Base-by-base conservation (phyloP, 129 eudicot genomes). In the Chrysanthemum seticuspe region DNA sequence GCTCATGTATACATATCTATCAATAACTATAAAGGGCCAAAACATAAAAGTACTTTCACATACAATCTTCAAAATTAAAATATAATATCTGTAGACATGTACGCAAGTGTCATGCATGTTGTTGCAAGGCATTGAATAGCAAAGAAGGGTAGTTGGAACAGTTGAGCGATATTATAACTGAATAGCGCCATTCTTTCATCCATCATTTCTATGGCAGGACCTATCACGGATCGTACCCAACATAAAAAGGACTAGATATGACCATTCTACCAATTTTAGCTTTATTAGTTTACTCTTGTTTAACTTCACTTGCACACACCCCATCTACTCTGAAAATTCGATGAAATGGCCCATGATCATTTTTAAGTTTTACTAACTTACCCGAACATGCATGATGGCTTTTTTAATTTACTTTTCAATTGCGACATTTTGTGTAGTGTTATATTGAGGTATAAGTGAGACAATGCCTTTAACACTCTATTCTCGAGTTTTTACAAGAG, bases 201-300 rank as follows among this genome's bases (percentile, higher is more conserved):
- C 80, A 76, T 76, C 74, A 57, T 76, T 56, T 76, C 52, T 60
- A 56, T 68, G 49, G 2, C 49, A 44, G 25, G 73, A 45, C 74
- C 74, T 31, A 14, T 47, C 74, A 66, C 59, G 52, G 40, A 44
- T 23, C 59, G 15, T 29, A 66, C 79, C 59, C 67, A 45, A 75
- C 73, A 76, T 21, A 67, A 76, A 67, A 76, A 36, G 67, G 80
- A 76, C 80, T 67, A 29, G 62, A 76, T 25, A 58, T 67, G 62
- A 67, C 80, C 55, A 67, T 67, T 76, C 74, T 59, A 16, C 51
- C 15, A 23, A 2, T 50, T 16, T 45, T 51, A 11, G 5, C 10
- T 67, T 76, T 67, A 67, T 60, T 11, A 57, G 56, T 48, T 67
- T 67, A 76, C 74, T 68, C 21, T 45, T 45, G 19, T 47, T 11